Evolutionary conservation across 495 filamentous ascomycete species (phyloP).

Genomic region (Margaritispora aquatica): DNA sequence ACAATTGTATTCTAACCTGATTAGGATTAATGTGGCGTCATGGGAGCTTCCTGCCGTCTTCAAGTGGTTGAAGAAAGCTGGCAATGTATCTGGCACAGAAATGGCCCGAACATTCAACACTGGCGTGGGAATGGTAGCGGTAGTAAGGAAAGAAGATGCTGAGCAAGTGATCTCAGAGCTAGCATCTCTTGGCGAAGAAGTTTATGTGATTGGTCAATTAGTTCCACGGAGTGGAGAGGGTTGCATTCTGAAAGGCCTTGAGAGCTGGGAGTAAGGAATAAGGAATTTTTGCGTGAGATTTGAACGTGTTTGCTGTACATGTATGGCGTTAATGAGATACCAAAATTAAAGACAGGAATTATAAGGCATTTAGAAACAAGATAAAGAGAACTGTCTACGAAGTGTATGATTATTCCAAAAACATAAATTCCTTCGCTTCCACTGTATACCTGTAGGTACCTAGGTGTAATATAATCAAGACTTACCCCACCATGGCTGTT

Average conservation of each 20-base stretch:
- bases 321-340: conserved; percentile 16
- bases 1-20: conserved; percentile 37
- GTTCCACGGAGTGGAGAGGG: conserved; percentile 49
- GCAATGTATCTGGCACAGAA: conserved; percentile 66
- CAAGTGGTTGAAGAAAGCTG: conserved; percentile 72
- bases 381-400: too few species aligned
- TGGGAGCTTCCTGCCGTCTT: conserved; percentile 76
- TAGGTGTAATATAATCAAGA: too few species aligned
- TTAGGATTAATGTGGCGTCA: conserved; percentile 60
- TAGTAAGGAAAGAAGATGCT: conserved; percentile 53
- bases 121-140: conserved; percentile 87
- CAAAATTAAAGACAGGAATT: too few species aligned
- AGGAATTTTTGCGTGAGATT: too few species aligned
- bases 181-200: conserved; percentile 63
- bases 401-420: too few species aligned
- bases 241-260: conserved; percentile 63
- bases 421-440: too few species aligned
- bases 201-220: conserved; percentile 70
- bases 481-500: too few species aligned
- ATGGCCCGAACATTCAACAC: conserved; percentile 92
- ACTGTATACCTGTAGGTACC: too few species aligned
- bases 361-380: too few species aligned
- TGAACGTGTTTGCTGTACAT: too few species aligned
- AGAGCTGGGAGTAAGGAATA: conserved; percentile 52
- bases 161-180: conserved; percentile 48